Evolutionary conservation across 768 basidiomycete species (phyloP).

Genomic region (Mycena vulgaris): DNA sequence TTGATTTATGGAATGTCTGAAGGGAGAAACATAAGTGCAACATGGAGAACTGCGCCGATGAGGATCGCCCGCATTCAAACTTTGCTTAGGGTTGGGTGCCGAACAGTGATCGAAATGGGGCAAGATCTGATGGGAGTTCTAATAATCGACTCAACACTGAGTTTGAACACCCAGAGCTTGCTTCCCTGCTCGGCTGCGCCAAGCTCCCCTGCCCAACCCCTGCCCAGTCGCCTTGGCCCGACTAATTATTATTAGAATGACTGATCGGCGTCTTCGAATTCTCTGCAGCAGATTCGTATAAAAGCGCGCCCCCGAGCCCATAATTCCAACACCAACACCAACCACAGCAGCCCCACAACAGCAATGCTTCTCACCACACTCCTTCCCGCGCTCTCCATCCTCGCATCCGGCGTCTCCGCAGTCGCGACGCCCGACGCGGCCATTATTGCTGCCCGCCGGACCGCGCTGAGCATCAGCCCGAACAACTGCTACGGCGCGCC

Average conservation of each 20-base stretch:
- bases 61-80: no score
- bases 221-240: conserved; percentile 11
- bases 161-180: background rate
- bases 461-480: background rate
- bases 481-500: conserved; percentile 30
- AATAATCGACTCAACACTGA: no score
- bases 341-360: background rate
- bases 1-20: no score
- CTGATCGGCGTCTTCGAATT: no score
- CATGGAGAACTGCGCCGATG: background rate
- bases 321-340: background rate
- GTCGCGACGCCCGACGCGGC: background rate
- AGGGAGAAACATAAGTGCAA: no score
- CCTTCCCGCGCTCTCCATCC: conserved; percentile 12
- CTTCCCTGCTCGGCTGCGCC: conserved; percentile 24
- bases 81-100: no score
- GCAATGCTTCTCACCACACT: conserved; percentile 28
- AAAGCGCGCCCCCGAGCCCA: background rate
- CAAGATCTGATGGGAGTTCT: no score
- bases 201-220: conserved; percentile 9
- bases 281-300: no score
- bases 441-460: background rate
- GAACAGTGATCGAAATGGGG: no score
- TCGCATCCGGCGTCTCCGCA: background rate
- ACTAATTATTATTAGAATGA: background rate